Evolutionary conservation across 441 rosid species (phyloP).

Genomic region (Bruguiera hainesii): DNA sequence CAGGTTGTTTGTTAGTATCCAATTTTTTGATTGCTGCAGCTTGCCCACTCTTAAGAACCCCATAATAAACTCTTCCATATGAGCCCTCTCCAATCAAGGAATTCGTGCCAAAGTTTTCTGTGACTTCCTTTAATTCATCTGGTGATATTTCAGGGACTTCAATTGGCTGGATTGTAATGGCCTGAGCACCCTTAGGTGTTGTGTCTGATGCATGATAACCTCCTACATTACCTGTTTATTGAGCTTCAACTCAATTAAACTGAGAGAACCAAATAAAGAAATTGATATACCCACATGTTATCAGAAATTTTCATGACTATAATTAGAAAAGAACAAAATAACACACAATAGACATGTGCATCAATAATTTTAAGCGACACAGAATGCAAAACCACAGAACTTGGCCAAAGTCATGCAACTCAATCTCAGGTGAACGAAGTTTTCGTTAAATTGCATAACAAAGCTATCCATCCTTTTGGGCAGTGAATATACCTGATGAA

Average conservation of each 20-base stretch:
- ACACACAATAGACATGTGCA: background rate
- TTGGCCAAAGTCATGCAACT: constrained; percentile 12
- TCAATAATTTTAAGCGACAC: background rate
- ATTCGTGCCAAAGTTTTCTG: constrained; percentile 62
- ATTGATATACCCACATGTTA: background rate
- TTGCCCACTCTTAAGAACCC: constrained; percentile 54
- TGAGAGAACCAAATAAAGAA: background rate
- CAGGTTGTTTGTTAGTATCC: constrained; percentile 71
- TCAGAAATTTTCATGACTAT: background rate
- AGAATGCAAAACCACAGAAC: background rate
- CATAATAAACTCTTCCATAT: constrained; percentile 89
- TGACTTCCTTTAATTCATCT: constrained; percentile 75
- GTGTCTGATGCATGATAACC: constrained; percentile 58
- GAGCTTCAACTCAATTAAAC: constrained; percentile 21
- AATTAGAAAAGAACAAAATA: background rate
- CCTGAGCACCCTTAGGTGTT: constrained; percentile 55
- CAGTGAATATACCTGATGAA: constrained; percentile 48
- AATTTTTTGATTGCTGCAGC: constrained; percentile 84
- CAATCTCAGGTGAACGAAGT: background rate
- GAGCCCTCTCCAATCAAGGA: constrained; percentile 97
- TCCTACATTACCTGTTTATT: constrained; percentile 50
- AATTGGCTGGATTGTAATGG: constrained; percentile 78
- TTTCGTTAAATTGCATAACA: background rate
- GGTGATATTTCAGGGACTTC: constrained; percentile 73
- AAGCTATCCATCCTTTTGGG: background rate